phyloP scores from a whole-genome alignment of 768 basidiomycete genomes.

The Saitozyma sp. region DNA sequence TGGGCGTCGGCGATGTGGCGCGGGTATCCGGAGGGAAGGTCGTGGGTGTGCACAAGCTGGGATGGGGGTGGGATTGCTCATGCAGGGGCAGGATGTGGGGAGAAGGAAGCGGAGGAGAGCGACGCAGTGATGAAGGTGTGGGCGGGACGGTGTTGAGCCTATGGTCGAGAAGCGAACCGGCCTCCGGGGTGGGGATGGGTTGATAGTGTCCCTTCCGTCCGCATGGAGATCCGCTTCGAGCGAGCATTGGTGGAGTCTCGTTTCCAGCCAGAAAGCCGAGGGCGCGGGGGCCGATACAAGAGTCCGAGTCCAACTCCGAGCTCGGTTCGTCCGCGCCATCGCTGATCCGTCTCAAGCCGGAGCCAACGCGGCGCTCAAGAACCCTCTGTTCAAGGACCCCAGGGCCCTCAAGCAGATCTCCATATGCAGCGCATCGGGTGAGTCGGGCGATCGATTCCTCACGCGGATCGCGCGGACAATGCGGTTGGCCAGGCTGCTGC shows the following conservation, averaged over 20 bases:
- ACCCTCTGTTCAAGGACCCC: constrained; percentile 20
- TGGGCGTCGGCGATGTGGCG: not conserved
- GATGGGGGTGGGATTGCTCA: not conserved
- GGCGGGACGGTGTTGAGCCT: no score
- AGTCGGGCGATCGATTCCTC: not conserved
- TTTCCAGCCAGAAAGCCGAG: not conserved
- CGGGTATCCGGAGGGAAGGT: not conserved
- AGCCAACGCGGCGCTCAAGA: constrained; percentile 27
- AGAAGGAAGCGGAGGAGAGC: not conserved
- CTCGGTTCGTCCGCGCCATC: constrained; percentile 3
- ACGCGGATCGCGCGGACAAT: not conserved
- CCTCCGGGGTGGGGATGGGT: not conserved
- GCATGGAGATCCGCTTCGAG: not conserved
- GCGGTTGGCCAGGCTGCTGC: no score
- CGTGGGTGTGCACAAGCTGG: not conserved
- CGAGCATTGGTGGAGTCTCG: not conserved
- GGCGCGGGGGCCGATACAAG: constrained; percentile 1
- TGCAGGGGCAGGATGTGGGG: not conserved
- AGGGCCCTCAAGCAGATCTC: constrained; percentile 27
- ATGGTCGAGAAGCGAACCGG: no score
- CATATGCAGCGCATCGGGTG: constrained; percentile 34
- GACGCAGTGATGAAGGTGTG: not conserved
- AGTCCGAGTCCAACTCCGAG: not conserved
- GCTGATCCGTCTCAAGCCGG: constrained; percentile 25
- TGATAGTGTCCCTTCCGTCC: not conserved